phyloP scores from a whole-genome alignment of 352 stramenopile genomes.

The Globisporangium acanthophoron region DNA sequence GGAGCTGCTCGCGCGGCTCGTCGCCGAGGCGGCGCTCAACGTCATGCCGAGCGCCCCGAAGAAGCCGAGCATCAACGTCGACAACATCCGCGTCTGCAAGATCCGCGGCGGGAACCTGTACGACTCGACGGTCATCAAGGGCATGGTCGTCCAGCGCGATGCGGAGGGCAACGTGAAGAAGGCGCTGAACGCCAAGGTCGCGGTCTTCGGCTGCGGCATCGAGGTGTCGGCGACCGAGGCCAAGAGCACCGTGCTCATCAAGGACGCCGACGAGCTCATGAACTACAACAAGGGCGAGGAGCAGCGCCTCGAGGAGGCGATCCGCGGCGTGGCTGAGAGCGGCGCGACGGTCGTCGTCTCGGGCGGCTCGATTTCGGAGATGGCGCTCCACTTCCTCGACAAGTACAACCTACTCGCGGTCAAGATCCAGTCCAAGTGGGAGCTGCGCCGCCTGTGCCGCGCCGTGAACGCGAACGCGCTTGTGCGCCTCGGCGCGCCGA shows the following conservation, averaged over 20 bases:
- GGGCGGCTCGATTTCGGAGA: slow-evolving; percentile 96
- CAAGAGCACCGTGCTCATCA: slow-evolving; percentile 99
- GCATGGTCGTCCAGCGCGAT: slow-evolving; percentile 95
- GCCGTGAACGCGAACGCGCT: slow-evolving; percentile 96
- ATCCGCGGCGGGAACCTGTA: slow-evolving; percentile 95
- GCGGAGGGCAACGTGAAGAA: slow-evolving; percentile 92
- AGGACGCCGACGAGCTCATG: slow-evolving; percentile 98
- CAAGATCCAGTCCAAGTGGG: slow-evolving; percentile 98
- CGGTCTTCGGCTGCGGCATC: slow-evolving; percentile 96
- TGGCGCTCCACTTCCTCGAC: slow-evolving; percentile 99
- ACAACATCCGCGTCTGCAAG: slow-evolving; percentile 98
- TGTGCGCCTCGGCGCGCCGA: slow-evolving; percentile 95
- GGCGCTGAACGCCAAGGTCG: slow-evolving; percentile 92
- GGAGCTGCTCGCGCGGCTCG: slow-evolving; percentile 90
- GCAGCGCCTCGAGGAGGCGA: slow-evolving; percentile 96
- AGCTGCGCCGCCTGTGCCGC: slow-evolving; percentile 96
- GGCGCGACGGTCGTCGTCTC: slow-evolving; percentile 96
- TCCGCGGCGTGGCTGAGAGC: slow-evolving; percentile 95
- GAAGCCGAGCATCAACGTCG: slow-evolving; percentile 91
- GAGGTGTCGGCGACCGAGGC: slow-evolving; percentile 96
- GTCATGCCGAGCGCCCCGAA: slow-evolving; percentile 88
- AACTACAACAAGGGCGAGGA: slow-evolving; percentile 99
- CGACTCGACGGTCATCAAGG: slow-evolving; percentile 96
- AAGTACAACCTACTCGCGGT: slow-evolving; percentile 97
- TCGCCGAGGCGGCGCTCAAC: slow-evolving; percentile 93